Base-by-base conservation (phyloP, 176 grass and related monocot genomes). In the Cenchrus purpureus region DNA sequence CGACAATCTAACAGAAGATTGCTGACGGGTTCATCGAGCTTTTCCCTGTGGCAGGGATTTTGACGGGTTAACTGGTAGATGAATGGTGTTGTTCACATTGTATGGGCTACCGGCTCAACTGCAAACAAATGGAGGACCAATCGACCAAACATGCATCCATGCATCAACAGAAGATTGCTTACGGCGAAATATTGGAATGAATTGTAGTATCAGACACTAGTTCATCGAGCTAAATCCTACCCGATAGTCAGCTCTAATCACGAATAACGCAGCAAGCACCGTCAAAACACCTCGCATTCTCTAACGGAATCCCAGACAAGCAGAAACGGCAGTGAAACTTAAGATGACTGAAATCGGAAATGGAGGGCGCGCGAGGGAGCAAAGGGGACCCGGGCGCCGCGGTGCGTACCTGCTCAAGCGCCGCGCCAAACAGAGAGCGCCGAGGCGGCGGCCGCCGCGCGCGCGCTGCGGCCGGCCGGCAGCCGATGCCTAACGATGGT, bases 351-450 rank as follows among this genome's bases (percentile, higher is more conserved):
- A 17, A 3, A 2, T 15, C 17, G 1, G 46, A 28, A 49, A 56
- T 20, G 43, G 44, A n/a, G 20, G 11, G 8, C 49, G 50, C 31
- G 31, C 31, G 31, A 32, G 31, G 64, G 55, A 72, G 44, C 66
- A 55, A 19, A 65, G 8, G 8, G 8, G n/a, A 10, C 7, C 7
- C 0, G 12, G 6, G 34, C 20, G 20, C 52, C 14, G 59, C n/a
- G 10, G 31, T 7, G 46, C 66, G 68, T 79, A 88, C 87, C 87
- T 88, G 48, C 5, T 88, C 78, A 12, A 7, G 9, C 65, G 73
- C 46, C 49, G 70, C 8, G 71, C n/a, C 54, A 34, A 37, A 12
- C 37, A 25, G 51, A 52, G 55, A 77, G 54, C 48, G 6, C 49
- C 31, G 64, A 25, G 7, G 11, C 64, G 3, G 51, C 34, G 37